Evolutionary conservation across 2,329 filamentous ascomycete genomes (phyloP).

Genomic region (Chalaropsis ovoidea): DNA sequence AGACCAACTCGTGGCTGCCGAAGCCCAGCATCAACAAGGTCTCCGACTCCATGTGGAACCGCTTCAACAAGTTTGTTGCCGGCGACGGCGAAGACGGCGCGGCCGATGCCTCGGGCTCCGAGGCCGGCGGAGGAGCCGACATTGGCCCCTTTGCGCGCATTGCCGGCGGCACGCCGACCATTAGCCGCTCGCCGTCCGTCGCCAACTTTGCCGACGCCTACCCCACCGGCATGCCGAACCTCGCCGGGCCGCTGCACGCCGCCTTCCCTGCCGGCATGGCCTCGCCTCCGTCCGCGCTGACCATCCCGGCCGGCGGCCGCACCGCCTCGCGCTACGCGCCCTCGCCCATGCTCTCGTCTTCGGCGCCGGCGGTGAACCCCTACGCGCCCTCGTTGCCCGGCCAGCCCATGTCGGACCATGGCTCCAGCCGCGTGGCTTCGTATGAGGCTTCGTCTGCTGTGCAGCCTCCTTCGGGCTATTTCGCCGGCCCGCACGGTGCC

Average conservation of each 20-base stretch:
- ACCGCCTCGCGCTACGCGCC: constrained; percentile 45
- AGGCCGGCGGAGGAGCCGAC: constrained; percentile 48
- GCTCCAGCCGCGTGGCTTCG: constrained; percentile 13
- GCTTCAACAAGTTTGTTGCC: constrained; percentile 92
- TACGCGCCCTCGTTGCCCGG: constrained; percentile 27
- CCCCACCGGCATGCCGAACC: constrained; percentile 37
- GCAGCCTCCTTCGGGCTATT: neutral
- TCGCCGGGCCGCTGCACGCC: constrained; percentile 27
- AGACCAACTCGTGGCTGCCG: constrained; percentile 77
- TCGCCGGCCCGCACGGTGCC: neutral
- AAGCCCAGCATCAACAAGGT: constrained; percentile 96
- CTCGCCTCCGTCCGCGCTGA: constrained; percentile 29
- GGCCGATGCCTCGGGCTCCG: constrained; percentile 51
- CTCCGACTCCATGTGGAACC: constrained; percentile 78
- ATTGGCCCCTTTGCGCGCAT: constrained; percentile 75
- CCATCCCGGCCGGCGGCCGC: constrained; percentile 14
- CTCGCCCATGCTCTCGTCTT: constrained; percentile 29
- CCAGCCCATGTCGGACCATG: constrained; percentile 19
- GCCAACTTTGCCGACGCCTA: constrained; percentile 64
- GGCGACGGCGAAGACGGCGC: constrained; percentile 77
- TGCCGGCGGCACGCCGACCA: constrained; percentile 61
- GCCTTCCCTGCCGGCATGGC: constrained; percentile 31
- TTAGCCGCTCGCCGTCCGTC: constrained; percentile 62
- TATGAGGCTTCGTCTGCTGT: constrained; percentile 17
- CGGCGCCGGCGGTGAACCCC: constrained; percentile 28